Conservation (phyloP, 2,329 filamentous ascomycete genomes). For the Aureobasidium sp. region DNA sequence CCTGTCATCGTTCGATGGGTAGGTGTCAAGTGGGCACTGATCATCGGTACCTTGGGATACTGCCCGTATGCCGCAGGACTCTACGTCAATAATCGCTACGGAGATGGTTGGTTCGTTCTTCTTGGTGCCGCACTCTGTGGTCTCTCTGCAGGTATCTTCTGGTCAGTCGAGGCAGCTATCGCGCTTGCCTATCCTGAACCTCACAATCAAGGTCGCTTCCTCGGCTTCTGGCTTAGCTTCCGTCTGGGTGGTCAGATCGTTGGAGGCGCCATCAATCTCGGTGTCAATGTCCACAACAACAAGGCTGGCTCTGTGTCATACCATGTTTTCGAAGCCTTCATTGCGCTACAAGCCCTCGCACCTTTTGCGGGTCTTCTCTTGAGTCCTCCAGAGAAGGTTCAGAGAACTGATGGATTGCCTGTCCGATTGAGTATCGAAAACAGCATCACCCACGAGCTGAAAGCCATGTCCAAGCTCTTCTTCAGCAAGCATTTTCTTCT, state of each 20-base stretch:
- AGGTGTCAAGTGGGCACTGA: conserved; percentile 51
- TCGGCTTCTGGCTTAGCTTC: conserved; percentile 57
- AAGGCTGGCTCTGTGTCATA: conserved; percentile 55
- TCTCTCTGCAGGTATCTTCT: conserved; percentile 56
- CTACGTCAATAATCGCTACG: conserved; percentile 57
- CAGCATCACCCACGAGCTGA: conserved; percentile 65
- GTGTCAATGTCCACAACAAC: conserved; percentile 53
- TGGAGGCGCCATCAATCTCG: conserved; percentile 53
- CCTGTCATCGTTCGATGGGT: conserved; percentile 57
- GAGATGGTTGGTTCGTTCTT: conserved; percentile 59
- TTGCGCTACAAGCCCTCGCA: conserved; percentile 43
- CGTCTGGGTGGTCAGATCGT: conserved; percentile 56
- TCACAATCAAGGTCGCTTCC: conserved; percentile 51
- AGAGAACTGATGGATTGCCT: conserved; percentile 51
- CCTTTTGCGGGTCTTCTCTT: conserved; percentile 45
- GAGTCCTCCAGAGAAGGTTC: conserved; percentile 46
- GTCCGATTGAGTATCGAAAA: conserved; percentile 67
- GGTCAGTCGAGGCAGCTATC: conserved; percentile 57
- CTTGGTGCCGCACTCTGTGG: conserved; percentile 56
- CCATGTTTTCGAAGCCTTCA: conserved; percentile 61
- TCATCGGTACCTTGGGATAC: conserved; percentile 53
- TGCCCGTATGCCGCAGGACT: conserved; percentile 54
- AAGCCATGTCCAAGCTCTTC: conserved; percentile 65
- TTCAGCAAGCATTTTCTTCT: conserved; percentile 68
- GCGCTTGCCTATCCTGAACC: conserved; percentile 57